Evolutionary conservation across 345 rosid genomes (phyloP).

Genomic region (Salix purpurea): DNA sequence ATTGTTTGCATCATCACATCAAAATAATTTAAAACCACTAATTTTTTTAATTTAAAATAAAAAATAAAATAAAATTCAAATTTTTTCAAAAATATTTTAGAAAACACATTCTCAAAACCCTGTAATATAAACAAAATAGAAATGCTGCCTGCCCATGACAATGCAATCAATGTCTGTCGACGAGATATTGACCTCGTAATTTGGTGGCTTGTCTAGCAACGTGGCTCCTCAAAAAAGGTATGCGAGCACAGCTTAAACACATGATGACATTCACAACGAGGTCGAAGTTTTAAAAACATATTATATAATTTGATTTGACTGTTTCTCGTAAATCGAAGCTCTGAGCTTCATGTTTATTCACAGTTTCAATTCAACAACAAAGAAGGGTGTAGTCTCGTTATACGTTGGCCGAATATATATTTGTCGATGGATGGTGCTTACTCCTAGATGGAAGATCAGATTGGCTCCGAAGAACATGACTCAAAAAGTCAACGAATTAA

Average conservation of each 20-base stretch:
- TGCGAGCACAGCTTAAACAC: no score
- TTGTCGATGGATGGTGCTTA: no score
- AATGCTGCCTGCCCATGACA: not conserved
- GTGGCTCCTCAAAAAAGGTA: not conserved
- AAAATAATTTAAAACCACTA: rapidly evolving
- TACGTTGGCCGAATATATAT: no score
- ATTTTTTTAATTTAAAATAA: no score
- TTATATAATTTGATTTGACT: not conserved
- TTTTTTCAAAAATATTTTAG: no score
- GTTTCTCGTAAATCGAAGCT: not conserved
- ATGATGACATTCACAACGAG: not conserved
- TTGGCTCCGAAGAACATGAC: not conserved
- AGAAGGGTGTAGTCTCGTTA: not conserved
- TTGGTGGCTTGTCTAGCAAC: not conserved
- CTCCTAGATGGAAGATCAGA: no score
- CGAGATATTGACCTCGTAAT: not conserved
- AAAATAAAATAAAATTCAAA: no score
- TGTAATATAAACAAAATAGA: no score
- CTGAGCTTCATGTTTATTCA: not conserved
- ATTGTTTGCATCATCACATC: rapidly evolving
- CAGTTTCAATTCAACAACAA: no score
- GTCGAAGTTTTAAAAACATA: not conserved
- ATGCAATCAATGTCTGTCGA: not conserved
- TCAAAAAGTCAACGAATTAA: not conserved
- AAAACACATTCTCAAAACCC: no score